Base-by-base conservation (phyloP, 2,329 filamentous ascomycete species). In the Passalora sequoiae region DNA sequence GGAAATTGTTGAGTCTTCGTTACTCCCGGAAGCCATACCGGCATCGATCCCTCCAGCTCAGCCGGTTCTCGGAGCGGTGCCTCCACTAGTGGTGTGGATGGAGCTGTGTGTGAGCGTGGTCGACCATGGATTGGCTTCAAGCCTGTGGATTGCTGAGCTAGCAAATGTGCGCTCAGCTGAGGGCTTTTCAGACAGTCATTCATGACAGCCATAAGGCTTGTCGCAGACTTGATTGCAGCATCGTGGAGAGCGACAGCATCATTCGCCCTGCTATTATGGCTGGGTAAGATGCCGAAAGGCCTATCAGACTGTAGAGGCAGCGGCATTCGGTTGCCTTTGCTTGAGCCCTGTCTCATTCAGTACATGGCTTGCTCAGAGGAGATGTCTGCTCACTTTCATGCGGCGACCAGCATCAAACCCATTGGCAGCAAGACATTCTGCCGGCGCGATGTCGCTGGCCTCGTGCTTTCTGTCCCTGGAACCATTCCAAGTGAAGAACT, bases 101-200 rank as follows among this genome's bases (percentile, higher is more conserved):
- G 66, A 12, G 65, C 57, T 25, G 67, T 69, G 17, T 56, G 47
- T 9, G 69, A 68, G 48, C 67, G 63, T 38, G 66, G 66, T 47
- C 67, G 57, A 39, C 60, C 57, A 27, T 62, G 61, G 40, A 62
- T 53, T 39, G 65, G 59, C 47, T 63, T 63, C 54, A 66, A 56
- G 54, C 60, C 51, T 19, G 49, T 54, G 37, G 52, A 37, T 8
- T 49, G 44, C 52, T 60, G 55, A 8, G 47, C 40, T 3, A 51
- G 59, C 31, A 57, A 42, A 46, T 57, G 58, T 29, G 58, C 55
- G 44, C 59, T 61, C 32, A 65, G 49, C 22, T 57, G 59, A 39
- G 68, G 67, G 13, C 67, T 69, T 28, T 63, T 63, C 19, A 70
- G 58, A 56, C 68, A 65, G 42, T 68, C 68, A 56, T 66, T 69